These are phyloP conservation scores for Boletus rex-veris DNA, from an alignment of 768 basidiomycete species.

Conservation along the genomic window DNA sequence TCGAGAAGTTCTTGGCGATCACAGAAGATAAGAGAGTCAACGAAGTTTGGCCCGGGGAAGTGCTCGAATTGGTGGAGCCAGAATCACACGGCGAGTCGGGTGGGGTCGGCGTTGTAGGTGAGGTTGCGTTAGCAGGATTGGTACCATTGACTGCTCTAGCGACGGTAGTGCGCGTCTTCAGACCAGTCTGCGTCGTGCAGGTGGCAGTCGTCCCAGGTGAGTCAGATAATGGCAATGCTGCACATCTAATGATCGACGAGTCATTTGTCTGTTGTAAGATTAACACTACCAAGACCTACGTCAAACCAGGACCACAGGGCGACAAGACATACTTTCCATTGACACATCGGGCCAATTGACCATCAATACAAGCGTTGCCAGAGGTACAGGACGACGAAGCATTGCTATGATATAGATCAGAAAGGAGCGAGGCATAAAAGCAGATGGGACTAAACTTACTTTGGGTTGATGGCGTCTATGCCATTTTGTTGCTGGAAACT, in stretches of 20 bases:
- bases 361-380: neutral
- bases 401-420: conserved; percentile 16
- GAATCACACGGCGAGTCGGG: conserved; percentile 1
- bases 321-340: too few relatives aligned
- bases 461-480: conserved; percentile 39
- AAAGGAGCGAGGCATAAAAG: neutral
- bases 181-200: too few relatives aligned
- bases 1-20: conserved; percentile 52
- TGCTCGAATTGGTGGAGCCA: conserved; percentile 17
- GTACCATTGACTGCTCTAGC: too few relatives aligned
- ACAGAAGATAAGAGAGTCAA: conserved; percentile 45
- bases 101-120: neutral
- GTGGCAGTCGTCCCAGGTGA: too few relatives aligned
- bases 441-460: conserved; percentile 29
- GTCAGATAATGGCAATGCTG: too few relatives aligned
- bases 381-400: too few relatives aligned
- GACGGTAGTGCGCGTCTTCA: conserved; percentile 43
- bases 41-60: conserved; percentile 18
- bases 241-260: too few relatives aligned
- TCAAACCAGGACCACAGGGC: too few relatives aligned
- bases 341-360: conserved; percentile 26
- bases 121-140: too few relatives aligned
- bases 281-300: too few relatives aligned
- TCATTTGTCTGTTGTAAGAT: too few relatives aligned
- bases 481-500: conserved; percentile 38